Base-by-base conservation (phyloP, 768 basidiomycete genomes). In the Kwoniella pini region DNA sequence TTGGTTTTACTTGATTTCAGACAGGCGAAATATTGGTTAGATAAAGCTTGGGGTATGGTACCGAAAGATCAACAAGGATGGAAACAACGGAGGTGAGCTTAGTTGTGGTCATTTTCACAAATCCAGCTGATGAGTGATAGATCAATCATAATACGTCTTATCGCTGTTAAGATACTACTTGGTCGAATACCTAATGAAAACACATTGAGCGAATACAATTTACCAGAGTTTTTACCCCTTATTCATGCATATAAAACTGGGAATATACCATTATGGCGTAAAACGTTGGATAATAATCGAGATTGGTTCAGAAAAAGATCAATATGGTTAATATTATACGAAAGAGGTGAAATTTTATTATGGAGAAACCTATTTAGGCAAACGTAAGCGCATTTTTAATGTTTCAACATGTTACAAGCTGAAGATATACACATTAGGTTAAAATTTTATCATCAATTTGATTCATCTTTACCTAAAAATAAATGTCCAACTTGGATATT, bases 301-400 rank as follows among this genome's bases (percentile, higher is more conserved):
- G 71, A 72, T 48, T 75, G 74, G 74, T 68, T 62, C 30, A 54
- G 74, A 30, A 43, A 49, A 10, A 44, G 74, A 50, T 57, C 56
- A 39, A 62, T 72, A 6, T 75, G 74, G 74, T 57, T 75, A 59
- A 63, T 75, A 9, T 49, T 75, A 24, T 71, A 55, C 43, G 74
- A 75, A 48, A 38, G 74, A 21, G 74, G 74, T 11, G 74, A 75
- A 57, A 70, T 71, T 11, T 50, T 75, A 33, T 63, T 75, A 4
- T 72, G 71, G 71, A 46, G 74, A 39, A 75, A 70, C 50, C 54
- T 75, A 3, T 65, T 75, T 22, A 43, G 49, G 17, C 9, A 49
- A 26, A 39, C 60, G 67, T 69, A 43, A 67, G 67, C n/a, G n/a
- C n/a, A n/a, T n/a, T n/a, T n/a, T n/a, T n/a, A n/a, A n/a, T n/a